Conservation (phyloP, 257 asterid species). For the Solanum paucissectum region DNA sequence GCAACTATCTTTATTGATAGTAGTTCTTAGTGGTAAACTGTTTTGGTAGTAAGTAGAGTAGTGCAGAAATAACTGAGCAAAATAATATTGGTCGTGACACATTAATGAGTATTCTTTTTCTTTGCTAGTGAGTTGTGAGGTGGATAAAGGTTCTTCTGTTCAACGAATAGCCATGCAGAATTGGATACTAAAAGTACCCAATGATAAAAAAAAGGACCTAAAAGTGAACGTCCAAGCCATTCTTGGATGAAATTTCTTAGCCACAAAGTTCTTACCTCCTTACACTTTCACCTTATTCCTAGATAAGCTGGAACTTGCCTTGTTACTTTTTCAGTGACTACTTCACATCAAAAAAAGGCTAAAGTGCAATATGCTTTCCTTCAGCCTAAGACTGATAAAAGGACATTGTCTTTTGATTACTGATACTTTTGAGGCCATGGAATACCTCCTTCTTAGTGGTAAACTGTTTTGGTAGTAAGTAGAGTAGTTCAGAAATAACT, state of each 20-base stretch:
- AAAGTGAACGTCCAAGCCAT: background rate
- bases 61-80: background rate
- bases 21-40: background rate
- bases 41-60: background rate
- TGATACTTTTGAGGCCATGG: background rate
- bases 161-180: background rate
- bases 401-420: background rate
- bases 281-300: background rate
- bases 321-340: background rate
- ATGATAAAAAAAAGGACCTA: background rate
- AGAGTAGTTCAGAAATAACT: background rate
- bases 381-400: background rate
- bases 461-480: background rate
- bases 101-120: background rate
- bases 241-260: background rate
- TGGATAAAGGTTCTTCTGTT: background rate
- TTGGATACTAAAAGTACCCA: background rate
- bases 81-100: background rate
- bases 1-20: background rate
- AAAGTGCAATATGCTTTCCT: background rate
- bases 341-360: background rate
- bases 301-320: slow-evolving; percentile 4
- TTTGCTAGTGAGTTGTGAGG: background rate
- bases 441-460: background rate
- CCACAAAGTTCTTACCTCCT: slow-evolving; percentile 2